Percentiles rank a stretch among this genome's conserved stretches.
Evolutionary conservation across 1,139 yeast genomes (phyloP).

Genomic region (Kluyveromyces marxianus): DNA sequence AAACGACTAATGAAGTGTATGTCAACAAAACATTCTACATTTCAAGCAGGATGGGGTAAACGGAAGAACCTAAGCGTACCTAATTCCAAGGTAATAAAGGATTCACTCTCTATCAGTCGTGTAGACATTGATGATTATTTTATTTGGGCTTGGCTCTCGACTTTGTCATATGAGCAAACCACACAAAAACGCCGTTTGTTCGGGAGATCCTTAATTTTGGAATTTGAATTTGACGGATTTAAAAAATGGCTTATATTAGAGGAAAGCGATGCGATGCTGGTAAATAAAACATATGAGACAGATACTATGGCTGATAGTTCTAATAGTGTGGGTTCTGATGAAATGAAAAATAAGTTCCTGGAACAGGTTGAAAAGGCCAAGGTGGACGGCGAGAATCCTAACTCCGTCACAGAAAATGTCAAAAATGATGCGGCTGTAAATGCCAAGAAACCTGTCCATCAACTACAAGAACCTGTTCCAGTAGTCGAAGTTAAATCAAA

Average conservation of each 20-base stretch:
- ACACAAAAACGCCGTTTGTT: conserved; percentile 55
- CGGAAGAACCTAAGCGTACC: conserved; percentile 14
- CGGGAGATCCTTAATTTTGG: conserved; percentile 74
- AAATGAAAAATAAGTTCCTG: neutral
- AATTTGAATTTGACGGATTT: conserved; percentile 62
- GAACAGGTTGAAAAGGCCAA: neutral
- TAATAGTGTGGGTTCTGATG: neutral
- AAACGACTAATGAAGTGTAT: conserved; percentile 55
- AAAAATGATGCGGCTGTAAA: neutral
- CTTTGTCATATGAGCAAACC: conserved; percentile 70
- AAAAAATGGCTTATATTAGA: conserved; percentile 80
- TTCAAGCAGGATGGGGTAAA: conserved; percentile 36
- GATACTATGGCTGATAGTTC: neutral
- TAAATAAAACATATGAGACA: neutral
- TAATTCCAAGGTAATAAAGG: conserved; percentile 8
- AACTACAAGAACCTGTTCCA: too few species aligned
- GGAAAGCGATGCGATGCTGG: conserved; percentile 38
- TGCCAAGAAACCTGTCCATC: too few species aligned
- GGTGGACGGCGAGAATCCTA: neutral
- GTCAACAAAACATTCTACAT: conserved; percentile 41
- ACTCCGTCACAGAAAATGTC: neutral
- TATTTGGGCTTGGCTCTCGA: conserved; percentile 86
- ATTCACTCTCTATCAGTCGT: conserved; percentile 43
- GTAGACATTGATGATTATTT: conserved; percentile 79
- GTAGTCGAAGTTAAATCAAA: neutral